Percentiles rank a stretch among this genome's conserved stretches.
phyloP scores from a whole-genome alignment of 2,329 filamentous ascomycete genomes.

The Aspergillus ochraceus region DNA sequence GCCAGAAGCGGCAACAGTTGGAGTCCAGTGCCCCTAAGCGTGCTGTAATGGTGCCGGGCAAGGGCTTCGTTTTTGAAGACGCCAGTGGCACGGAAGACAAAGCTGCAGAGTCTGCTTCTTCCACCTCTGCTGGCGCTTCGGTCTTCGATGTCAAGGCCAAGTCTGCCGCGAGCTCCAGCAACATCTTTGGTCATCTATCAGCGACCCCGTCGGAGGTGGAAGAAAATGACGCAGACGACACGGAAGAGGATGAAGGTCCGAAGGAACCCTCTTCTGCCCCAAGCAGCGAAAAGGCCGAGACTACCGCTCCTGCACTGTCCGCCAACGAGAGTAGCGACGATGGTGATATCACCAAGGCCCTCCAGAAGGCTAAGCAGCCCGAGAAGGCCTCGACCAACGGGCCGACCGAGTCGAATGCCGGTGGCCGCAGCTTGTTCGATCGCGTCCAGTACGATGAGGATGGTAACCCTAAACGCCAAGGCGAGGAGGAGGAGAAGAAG shows the following conservation, averaged over 20 bases:
- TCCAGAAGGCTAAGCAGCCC: slow-evolving; percentile 23
- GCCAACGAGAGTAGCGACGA: slow-evolving; percentile 25
- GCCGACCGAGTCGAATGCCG: slow-evolving; percentile 18
- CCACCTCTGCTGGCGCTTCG: slow-evolving; percentile 18
- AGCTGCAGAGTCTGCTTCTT: slow-evolving; percentile 13
- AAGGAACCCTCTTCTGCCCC: slow-evolving; percentile 19
- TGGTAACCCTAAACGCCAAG: slow-evolving; percentile 27
- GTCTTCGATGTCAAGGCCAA: slow-evolving; percentile 31
- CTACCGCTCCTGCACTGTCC: slow-evolving; percentile 11
- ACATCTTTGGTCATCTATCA: slow-evolving; percentile 41
- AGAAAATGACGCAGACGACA: slow-evolving; percentile 28
- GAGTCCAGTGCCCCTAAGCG: slow-evolving; percentile 37
- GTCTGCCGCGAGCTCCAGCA: slow-evolving; percentile 29
- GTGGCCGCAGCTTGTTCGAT: slow-evolving; percentile 38
- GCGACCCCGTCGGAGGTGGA: slow-evolving; percentile 28
- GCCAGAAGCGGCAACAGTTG: slow-evolving; percentile 45
- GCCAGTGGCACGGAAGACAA: slow-evolving; percentile 22
- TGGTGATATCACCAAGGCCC: slow-evolving; percentile 22
- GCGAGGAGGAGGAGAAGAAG: slow-evolving; percentile 13
- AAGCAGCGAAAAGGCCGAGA: slow-evolving; percentile 13
- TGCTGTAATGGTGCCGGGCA: slow-evolving; percentile 31
- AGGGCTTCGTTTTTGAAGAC: slow-evolving; percentile 35
- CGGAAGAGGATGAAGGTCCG: slow-evolving; percentile 20
- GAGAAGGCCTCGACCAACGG: slow-evolving; percentile 16
- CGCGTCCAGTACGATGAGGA: slow-evolving; percentile 29